Conservation (phyloP, 2,329 filamentous ascomycete species). For the Zelopaecilomyces penicillatus region DNA sequence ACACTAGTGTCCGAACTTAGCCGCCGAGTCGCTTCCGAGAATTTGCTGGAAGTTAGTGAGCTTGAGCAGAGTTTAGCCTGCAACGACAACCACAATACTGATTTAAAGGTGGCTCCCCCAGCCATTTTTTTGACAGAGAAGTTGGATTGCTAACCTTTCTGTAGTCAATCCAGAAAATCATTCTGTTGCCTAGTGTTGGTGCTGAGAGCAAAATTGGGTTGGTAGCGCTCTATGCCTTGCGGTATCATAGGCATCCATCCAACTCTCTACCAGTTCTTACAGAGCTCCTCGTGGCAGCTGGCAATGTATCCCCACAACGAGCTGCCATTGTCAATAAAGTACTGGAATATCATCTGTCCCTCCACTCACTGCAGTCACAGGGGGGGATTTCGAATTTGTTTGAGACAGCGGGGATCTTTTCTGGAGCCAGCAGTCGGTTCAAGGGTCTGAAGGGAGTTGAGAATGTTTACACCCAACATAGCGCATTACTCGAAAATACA, state of each 20-base stretch:
- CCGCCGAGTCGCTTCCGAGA: conserved; percentile 75
- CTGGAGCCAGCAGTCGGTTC: conserved; percentile 76
- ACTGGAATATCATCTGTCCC: conserved; percentile 74
- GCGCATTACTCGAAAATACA: conserved; percentile 76
- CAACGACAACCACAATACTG: conserved; percentile 86
- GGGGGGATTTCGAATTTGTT: conserved; percentile 86
- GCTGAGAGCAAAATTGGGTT: conserved; percentile 78
- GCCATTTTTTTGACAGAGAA: no score
- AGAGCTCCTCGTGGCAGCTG: conserved; percentile 76
- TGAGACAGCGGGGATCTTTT: conserved; percentile 84
- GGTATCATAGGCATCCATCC: conserved; percentile 79
- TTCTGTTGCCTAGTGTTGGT: conserved; percentile 70
- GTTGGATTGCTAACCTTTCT: conserved; percentile 15
- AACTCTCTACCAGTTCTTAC: conserved; percentile 78
- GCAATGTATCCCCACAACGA: conserved; percentile 66
- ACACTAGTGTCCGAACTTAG: conserved; percentile 91
- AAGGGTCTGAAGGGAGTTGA: conserved; percentile 96
- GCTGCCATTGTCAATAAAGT: conserved; percentile 77
- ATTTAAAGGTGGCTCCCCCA: conserved; percentile 87
- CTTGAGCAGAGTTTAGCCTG: conserved; percentile 94
- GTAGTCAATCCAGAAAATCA: conserved; percentile 75
- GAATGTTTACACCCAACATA: conserved; percentile 98
- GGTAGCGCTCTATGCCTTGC: conserved; percentile 88
- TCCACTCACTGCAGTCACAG: conserved; percentile 68
- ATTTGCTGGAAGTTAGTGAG: conserved; percentile 90